Evolutionary conservation across 2,329 filamentous ascomycete species (phyloP), one percentile per base, ranked within the genome.

Genomic region (Aureobasidium sp.): DNA sequence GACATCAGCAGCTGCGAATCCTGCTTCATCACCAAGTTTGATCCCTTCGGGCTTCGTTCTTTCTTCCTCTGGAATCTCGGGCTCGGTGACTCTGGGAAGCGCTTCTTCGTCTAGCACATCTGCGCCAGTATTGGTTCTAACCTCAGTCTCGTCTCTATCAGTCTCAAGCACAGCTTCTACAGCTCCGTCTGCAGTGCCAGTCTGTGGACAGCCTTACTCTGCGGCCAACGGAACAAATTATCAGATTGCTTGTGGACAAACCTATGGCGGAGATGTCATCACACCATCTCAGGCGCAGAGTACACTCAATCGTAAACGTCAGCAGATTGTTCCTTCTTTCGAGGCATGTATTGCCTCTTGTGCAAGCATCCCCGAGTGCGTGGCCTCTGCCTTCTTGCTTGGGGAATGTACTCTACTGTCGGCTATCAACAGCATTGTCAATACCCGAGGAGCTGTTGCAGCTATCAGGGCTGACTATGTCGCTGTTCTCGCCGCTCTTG

Each of bases 401-500:
- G 53, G 51, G 7, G 23, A 56, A 13, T 67, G 65, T 36, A 58
- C 51, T 20, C n/a, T 67, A 18, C 25, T 56, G 29, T 63, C 65
- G 9, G 51, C 65, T 7, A 61, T 67, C 6, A n/a, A 20, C n/a
- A 18, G 25, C 11, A 56, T 64, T 27, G 20, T 40, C n/a, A 58
- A 58, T 20, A 54, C 45, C 10, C 13, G 9, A 33, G 65, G 59
- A 38, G 65, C 65, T 25, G 51, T 63, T 16, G 58, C 65, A 18
- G 65, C 65, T 13, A 58, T 67, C 42, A 62, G 53, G 13, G 50
- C 40, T 15, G 53, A 54, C 6, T 62, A 67, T 43, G 31, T 60
- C 16, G 51, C 40, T 11, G 25, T 64, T 8, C 9, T 65, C 25
- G 51, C 53, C 18, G 45, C 45, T 33, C 45, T 60, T 23, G 63